These are phyloP conservation scores for Gossypium ekmanianum DNA, from an alignment of 345 rosid genomes.

Conservation along the genomic window DNA sequence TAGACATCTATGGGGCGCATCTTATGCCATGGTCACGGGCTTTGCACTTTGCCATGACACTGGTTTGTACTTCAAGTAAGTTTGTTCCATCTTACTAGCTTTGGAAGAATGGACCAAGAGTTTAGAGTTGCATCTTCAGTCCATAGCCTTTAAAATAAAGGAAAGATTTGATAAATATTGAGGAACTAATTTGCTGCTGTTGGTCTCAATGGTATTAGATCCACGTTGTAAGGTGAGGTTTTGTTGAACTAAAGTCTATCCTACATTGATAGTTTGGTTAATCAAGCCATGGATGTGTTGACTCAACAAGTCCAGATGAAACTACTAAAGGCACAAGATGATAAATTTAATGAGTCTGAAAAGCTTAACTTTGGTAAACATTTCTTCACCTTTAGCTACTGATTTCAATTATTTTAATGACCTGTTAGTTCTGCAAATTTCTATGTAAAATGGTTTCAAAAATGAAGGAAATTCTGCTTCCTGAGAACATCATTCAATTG, in stretches of 20 bases:
- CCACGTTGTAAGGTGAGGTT: constrained; percentile 7
- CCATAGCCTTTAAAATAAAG: constrained; percentile 3
- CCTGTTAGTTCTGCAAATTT: too few relatives aligned
- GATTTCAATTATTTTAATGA: too few relatives aligned
- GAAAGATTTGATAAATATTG: background rate
- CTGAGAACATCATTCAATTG: too few relatives aligned
- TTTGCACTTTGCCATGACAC: too few relatives aligned
- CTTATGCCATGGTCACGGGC: too few relatives aligned
- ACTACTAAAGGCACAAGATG: too few relatives aligned
- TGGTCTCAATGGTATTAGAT: constrained; percentile 3
- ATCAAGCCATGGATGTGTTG: background rate
- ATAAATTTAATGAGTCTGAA: too few relatives aligned
- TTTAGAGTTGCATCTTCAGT: background rate
- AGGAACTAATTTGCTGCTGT: background rate
- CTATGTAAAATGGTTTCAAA: too few relatives aligned
- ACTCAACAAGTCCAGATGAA: background rate
- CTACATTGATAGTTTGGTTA: background rate
- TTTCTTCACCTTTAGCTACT: too few relatives aligned
- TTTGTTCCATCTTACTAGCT: background rate
- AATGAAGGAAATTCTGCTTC: too few relatives aligned
- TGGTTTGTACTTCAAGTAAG: background rate
- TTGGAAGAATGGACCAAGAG: background rate
- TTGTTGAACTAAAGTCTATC: background rate
- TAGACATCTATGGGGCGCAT: too few relatives aligned
- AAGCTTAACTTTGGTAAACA: too few relatives aligned